Evolutionary conservation across 148 eudicot genomes (phyloP), one percentile per base, ranked within the genome.

Genomic region (Rhododendron vialii): DNA sequence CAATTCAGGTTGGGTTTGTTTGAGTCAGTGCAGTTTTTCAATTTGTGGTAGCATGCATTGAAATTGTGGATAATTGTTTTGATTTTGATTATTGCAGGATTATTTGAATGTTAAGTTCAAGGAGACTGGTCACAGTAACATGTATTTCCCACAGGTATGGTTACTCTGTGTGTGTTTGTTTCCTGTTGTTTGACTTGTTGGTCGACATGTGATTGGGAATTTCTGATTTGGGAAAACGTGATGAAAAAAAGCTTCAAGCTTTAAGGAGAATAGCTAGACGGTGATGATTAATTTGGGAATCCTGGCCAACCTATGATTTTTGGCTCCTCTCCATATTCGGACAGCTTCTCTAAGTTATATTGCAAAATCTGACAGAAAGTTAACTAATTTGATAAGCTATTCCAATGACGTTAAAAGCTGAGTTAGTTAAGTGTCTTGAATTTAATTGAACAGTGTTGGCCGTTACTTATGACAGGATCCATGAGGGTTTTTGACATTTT

Each of bases 91-190:
- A 17, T 80, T 84, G 87, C 94, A 94, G 99, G 99, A 94, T 11
- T 98, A 98, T 88, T 85, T 98, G 90, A 98, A 98, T 93, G 93
- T 91, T 33, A 95, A 94, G 85, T 94, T 98, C 86, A 98, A 98
- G 93, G 98, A 95, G 90, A 95, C 99, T 48, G 99, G 98, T 26
- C 99, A 98, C 78, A 94, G 98, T 84, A 98, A 98, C 86, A 95
- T 95, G 99, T 98, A 98, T 84, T 98, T 98, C 86, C 99, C 99
- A 45, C 99, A 96, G 98, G 99, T 94, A 75, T 85, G 82, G 7
- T 3, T 76, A 7, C 77, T 59, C 67, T 80, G 57, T 63, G 41
- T n/a, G 24, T 67, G 74, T 24, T 17, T 71, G 11, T 59, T 45
- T 87, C 5, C 50, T 51, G 59, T 83, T 69, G 14, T 30, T 28